These are phyloP conservation scores for Sodiomyces alkalinus DNA, from an alignment of 2,329 filamentous ascomycete species.

Conservation along the genomic window DNA sequence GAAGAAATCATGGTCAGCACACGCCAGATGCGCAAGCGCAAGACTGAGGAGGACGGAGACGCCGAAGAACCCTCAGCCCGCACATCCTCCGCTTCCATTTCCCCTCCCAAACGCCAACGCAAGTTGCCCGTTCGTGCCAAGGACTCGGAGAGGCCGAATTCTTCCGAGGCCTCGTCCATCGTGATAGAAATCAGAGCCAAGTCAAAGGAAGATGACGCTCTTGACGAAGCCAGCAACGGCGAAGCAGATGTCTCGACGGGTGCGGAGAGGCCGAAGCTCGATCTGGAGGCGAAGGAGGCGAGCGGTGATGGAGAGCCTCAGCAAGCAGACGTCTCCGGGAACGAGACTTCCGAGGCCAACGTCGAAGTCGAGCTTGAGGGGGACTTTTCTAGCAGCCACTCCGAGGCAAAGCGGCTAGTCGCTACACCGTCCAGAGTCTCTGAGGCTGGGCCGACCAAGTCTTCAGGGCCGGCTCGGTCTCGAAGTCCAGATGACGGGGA, in stretches of 20 bases:
- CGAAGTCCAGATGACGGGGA: not conserved
- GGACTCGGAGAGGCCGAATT: no score
- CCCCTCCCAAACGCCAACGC: constrained; percentile 5
- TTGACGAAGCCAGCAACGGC: constrained; percentile 1
- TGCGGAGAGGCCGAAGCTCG: constrained; percentile 5
- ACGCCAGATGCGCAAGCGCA: constrained; percentile 2
- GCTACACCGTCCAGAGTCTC: no score
- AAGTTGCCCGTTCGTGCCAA: constrained; percentile 8
- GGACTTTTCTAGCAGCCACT: no score
- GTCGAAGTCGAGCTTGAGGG: no score
- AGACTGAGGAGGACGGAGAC: not conserved
- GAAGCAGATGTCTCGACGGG: constrained; percentile 1
- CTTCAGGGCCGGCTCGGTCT: not conserved
- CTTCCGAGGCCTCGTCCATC: constrained; percentile 1
- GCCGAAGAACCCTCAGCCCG: not conserved
- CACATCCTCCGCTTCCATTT: not conserved
- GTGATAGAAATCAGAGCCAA: not conserved
- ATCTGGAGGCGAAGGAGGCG: constrained; percentile 6
- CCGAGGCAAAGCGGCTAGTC: constrained; percentile 5
- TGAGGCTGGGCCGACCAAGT: not conserved
- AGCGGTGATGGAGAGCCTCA: no score
- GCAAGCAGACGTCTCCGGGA: constrained; percentile 5
- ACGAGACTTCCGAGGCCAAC: constrained; percentile 1
- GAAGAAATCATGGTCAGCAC: constrained; percentile 2
- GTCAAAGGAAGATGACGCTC: not conserved